Percentiles rank a stretch among this genome's conserved stretches.
These are phyloP conservation scores for Sphagnum contortum DNA, from an alignment of 225 moss, liverwort and hornwort genomes.

Conservation along the genomic window DNA sequence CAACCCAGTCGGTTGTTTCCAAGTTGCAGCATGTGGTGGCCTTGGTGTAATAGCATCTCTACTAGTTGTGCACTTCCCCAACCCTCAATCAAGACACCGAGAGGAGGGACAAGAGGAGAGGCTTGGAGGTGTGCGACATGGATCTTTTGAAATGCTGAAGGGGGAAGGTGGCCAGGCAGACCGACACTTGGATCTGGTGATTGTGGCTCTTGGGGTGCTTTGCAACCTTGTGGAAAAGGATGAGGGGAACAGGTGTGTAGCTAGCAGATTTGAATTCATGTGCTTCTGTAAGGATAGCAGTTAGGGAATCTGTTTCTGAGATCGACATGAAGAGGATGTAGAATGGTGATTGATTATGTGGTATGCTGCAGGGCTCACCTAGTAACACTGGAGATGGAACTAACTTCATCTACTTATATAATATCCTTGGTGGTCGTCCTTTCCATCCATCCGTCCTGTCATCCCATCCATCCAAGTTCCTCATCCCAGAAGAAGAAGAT, in stretches of 20 bases:
- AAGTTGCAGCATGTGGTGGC: conserved; percentile 80
- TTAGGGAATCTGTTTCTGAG: too few relatives aligned
- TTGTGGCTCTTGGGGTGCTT: conserved; percentile 79
- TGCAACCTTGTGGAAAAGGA: conserved; percentile 97
- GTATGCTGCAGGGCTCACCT: conserved; percentile 60
- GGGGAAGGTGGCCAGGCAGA: conserved; percentile 57
- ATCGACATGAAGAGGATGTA: too few relatives aligned
- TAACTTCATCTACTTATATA: too few relatives aligned
- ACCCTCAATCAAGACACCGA: conserved; percentile 46
- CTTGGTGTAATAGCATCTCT: conserved; percentile 54
- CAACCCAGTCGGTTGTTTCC: conserved; percentile 87
- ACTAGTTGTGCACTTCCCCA: conserved; percentile 72
- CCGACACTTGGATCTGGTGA: conserved; percentile 85
- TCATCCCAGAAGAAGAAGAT: too few relatives aligned
- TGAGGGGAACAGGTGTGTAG: conserved; percentile 71
- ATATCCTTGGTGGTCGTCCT: too few relatives aligned
- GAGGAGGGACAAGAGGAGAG: neutral
- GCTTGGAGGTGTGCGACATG: neutral
- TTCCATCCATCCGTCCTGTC: too few relatives aligned
- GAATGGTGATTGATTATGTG: too few relatives aligned
- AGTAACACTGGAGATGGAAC: conserved; percentile 67
- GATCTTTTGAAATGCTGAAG: conserved; percentile 19
- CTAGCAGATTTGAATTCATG: neutral
- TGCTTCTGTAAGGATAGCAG: too few relatives aligned
- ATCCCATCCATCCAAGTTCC: too few relatives aligned